Conservation (phyloP, 208 protist genomes). For the Leishmania major region DNA sequence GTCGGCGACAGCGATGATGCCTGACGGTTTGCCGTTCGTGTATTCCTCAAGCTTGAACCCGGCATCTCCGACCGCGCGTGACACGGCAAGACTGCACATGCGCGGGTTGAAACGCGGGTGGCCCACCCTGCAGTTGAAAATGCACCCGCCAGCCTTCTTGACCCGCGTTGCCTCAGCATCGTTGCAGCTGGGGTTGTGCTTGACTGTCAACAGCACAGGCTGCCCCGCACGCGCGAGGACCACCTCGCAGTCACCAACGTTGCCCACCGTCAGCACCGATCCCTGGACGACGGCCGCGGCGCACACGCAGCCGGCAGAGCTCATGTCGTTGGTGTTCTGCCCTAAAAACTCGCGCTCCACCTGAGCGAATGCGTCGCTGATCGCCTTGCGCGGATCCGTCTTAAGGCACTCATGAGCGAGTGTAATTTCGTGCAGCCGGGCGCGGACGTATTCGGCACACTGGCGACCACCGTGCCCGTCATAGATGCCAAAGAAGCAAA, state of each 20-base stretch:
- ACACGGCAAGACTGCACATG: constrained; percentile 86
- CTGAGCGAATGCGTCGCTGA: constrained; percentile 72
- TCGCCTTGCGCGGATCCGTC: constrained; percentile 42
- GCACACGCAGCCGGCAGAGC: constrained; percentile 69
- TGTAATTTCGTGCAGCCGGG: constrained; percentile 64
- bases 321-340: constrained; percentile 41
- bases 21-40: constrained; percentile 73
- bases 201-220: constrained; percentile 71
- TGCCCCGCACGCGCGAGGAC: constrained; percentile 70
- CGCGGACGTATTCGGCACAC: constrained; percentile 70
- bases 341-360: constrained; percentile 62
- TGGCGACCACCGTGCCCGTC: constrained; percentile 83
- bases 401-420: constrained; percentile 45
- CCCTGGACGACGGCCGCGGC: constrained; percentile 66
- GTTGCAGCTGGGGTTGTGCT: constrained; percentile 77
- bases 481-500: constrained; percentile 81
- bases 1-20: constrained; percentile 76
- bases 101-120: constrained; percentile 83
- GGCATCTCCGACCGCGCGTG: constrained; percentile 93
- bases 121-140: constrained; percentile 89
- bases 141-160: constrained; percentile 71
- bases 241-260: constrained; percentile 87
- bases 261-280: constrained; percentile 67
- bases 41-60: constrained; percentile 85
- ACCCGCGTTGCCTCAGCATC: constrained; percentile 81